Evolutionary conservation across 805 yeast genomes (phyloP).

Genomic region (Monosporozyma servazzii): DNA sequence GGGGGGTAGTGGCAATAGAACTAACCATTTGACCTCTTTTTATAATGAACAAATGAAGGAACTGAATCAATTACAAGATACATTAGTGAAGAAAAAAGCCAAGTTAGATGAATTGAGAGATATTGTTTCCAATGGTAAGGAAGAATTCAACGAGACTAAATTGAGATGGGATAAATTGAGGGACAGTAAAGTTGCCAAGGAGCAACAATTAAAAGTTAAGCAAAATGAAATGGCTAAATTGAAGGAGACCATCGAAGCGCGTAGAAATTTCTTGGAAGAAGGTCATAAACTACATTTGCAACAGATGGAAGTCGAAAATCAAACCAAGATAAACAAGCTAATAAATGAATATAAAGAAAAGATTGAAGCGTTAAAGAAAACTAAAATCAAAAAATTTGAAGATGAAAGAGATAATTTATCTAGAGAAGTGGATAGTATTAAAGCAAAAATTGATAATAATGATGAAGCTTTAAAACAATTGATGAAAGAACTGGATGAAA

Average conservation of each 20-base stretch:
- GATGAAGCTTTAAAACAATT: slow-evolving; percentile 11
- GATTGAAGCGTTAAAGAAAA: slow-evolving; percentile 33
- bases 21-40: slow-evolving; percentile 20
- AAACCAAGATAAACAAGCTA: slow-evolving; percentile 31
- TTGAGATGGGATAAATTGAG: slow-evolving; percentile 23
- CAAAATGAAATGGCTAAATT: slow-evolving; percentile 27
- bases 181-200: slow-evolving; percentile 20
- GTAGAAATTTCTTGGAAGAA: slow-evolving; percentile 18
- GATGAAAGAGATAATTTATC: slow-evolving; percentile 22
- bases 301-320: slow-evolving; percentile 29
- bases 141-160: slow-evolving; percentile 15
- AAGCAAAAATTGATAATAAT: slow-evolving; percentile 17
- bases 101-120: slow-evolving; percentile 19
- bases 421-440: slow-evolving; percentile 27
- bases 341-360: slow-evolving; percentile 29
- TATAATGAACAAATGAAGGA: slow-evolving; percentile 27
- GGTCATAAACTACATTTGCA: slow-evolving; percentile 30
- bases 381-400: slow-evolving; percentile 29
- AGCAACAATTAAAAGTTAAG: slow-evolving; percentile 25
- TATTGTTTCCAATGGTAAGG: slow-evolving; percentile 14
- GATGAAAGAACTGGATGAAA: slow-evolving; percentile 13
- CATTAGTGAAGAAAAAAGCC: slow-evolving; percentile 19
- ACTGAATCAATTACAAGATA: slow-evolving; percentile 23
- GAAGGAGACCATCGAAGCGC: slow-evolving; percentile 20
- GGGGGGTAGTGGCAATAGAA: neutral